These are phyloP conservation scores for Miscanthus sacchariflorus DNA, from an alignment of 202 grass and related monocot genomes.

Conservation along the genomic window DNA sequence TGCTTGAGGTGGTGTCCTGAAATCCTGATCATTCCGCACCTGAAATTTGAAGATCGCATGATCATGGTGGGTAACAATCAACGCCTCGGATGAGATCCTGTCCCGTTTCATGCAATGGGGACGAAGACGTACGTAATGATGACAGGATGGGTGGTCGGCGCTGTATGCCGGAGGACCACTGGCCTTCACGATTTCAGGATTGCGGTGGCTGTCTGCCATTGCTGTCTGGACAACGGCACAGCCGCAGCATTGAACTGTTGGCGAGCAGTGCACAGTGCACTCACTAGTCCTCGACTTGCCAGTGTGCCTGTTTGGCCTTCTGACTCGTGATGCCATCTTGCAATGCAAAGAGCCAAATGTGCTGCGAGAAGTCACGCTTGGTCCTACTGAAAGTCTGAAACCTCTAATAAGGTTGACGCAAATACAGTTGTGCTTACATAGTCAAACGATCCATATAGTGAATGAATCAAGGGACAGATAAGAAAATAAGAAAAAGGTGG, in stretches of 20 bases:
- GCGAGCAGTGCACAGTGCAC: not conserved
- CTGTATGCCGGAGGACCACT: not conserved
- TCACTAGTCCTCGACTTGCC: not conserved
- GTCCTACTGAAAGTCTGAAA: not conserved
- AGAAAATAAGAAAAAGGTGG: not conserved
- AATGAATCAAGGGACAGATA: not conserved
- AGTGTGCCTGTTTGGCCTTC: not conserved
- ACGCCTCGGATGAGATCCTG: not conserved
- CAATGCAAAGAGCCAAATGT: not conserved
- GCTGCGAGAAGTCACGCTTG: not conserved
- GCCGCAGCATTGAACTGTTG: not conserved
- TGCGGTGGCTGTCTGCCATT: conserved; percentile 1
- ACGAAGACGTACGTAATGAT: not conserved
- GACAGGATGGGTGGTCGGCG: not conserved
- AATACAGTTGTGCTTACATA: conserved; percentile 15
- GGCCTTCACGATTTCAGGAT: not conserved
- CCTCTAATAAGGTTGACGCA: not conserved
- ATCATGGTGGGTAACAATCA: not conserved
- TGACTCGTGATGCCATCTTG: not conserved
- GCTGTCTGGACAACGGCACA: not conserved
- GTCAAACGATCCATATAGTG: not conserved
- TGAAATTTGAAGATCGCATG: not conserved
- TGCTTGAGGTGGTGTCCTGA: not conserved
- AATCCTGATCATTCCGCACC: not conserved
- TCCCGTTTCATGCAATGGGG: not conserved